These are phyloP conservation scores for Rubia yunnanensis DNA, from an alignment of 257 asterid genomes.

Conservation along the genomic window DNA sequence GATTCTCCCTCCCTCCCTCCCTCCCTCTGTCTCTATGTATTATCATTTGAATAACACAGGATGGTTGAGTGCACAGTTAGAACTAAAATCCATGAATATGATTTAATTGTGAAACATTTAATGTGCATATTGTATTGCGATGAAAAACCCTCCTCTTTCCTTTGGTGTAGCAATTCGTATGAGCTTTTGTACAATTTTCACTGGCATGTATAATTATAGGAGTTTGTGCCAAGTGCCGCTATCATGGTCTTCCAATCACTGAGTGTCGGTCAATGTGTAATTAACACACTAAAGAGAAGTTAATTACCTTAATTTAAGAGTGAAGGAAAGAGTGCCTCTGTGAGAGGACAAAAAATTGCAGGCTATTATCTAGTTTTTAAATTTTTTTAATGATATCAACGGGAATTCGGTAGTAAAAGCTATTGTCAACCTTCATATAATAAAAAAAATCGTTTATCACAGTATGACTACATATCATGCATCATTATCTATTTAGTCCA, in stretches of 20 bases:
- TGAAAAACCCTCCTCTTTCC: neutral
- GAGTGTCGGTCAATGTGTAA: neutral
- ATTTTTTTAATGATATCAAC: neutral
- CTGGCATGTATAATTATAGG: neutral
- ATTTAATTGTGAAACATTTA: neutral
- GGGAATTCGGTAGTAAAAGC: neutral
- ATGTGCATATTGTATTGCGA: neutral
- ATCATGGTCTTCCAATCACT: neutral
- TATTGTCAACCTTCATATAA: neutral
- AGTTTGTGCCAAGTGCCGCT: neutral
- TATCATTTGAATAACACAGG: neutral
- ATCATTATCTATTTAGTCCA: neutral
- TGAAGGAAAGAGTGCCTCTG: neutral
- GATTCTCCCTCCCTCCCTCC: slow-evolving; percentile 17
- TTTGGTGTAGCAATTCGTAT: neutral
- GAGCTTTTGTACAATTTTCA: neutral
- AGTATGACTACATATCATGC: neutral
- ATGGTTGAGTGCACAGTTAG: neutral
- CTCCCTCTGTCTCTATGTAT: neutral
- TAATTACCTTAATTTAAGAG: neutral
- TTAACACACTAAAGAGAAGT: neutral
- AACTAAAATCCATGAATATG: neutral
- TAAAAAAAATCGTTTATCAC: neutral
- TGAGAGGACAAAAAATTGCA: neutral
- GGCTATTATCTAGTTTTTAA: neutral